phyloP scores from a whole-genome alignment of 768 basidiomycete genomes.

The Exidia glandulosa region DNA sequence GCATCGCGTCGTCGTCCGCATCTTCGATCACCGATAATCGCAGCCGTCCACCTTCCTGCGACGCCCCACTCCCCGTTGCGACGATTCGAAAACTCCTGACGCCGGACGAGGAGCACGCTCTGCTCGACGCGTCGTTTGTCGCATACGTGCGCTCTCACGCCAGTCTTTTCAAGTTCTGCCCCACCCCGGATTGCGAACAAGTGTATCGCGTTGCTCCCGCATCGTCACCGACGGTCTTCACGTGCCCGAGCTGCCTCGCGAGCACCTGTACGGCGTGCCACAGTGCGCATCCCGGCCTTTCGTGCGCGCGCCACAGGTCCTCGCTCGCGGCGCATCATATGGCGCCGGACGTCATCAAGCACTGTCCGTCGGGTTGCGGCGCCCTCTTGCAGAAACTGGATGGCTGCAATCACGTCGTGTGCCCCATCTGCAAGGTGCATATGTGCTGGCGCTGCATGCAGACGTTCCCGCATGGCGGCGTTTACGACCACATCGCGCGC shows the following conservation, averaged over 20 bases:
- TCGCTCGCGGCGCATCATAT: background rate
- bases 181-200: slow-evolving; percentile 67
- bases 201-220: slow-evolving; percentile 45
- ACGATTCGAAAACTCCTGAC: slow-evolving; percentile 41
- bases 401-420: background rate
- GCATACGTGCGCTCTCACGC: slow-evolving; percentile 48
- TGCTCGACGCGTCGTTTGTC: slow-evolving; percentile 51
- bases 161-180: slow-evolving; percentile 60
- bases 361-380: background rate
- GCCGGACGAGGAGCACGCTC: slow-evolving; percentile 38
- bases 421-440: background rate
- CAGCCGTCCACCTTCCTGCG: slow-evolving; percentile 25
- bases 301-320: slow-evolving; percentile 37
- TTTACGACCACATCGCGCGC: background rate
- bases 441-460: background rate
- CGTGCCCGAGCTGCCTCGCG: slow-evolving; percentile 60
- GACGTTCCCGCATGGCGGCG: background rate
- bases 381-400: background rate
- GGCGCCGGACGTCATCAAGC: background rate
- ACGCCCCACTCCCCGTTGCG: slow-evolving; percentile 39
- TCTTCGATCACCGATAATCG: slow-evolving; percentile 25
- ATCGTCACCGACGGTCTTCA: slow-evolving; percentile 37
- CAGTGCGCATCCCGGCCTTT: slow-evolving; percentile 47
- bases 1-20: slow-evolving; percentile 40
- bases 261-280: slow-evolving; percentile 58